These are phyloP conservation scores for Sequoia sempervirens DNA, from an alignment of 75 land plant genomes.

Conservation along the genomic window DNA sequence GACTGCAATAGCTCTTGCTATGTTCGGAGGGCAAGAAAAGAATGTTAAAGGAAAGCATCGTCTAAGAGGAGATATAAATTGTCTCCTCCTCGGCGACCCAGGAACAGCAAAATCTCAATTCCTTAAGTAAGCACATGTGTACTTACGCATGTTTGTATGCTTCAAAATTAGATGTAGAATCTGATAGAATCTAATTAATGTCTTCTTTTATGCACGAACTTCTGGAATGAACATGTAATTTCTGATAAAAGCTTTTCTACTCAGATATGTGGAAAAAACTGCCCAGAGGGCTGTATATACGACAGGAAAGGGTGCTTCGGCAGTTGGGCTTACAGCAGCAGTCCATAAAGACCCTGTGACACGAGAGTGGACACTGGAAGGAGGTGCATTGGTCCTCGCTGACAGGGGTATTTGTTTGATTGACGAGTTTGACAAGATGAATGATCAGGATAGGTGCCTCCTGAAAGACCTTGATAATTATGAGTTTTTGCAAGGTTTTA, in stretches of 20 bases:
- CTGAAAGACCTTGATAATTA: not conserved
- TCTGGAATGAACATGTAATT: conserved; percentile 5
- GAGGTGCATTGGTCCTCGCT: conserved; percentile 96
- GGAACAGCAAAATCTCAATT: conserved; percentile 99
- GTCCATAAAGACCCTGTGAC: conserved; percentile 99
- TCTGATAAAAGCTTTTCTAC: not conserved
- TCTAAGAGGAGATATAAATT: conserved; percentile 93
- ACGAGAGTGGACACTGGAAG: conserved; percentile 97
- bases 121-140: conserved; percentile 62
- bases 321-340: conserved; percentile 96
- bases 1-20: conserved; percentile 92
- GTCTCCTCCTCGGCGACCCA: conserved; percentile 94
- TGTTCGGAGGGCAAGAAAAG: conserved; percentile 99
- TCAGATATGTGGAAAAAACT: conserved; percentile 94
- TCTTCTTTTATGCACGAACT: not conserved
- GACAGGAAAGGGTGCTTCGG: conserved; percentile 99
- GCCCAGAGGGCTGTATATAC: conserved; percentile 99
- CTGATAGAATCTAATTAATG: not conserved
- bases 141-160: not conserved
- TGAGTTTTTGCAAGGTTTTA: not conserved
- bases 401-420: conserved; percentile 94
- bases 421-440: conserved; percentile 99
- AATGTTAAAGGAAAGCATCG: conserved; percentile 96
- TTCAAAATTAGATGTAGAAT: not conserved
- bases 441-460: conserved; percentile 92